Conservation (phyloP, 208 protist genomes). For the Phytomonas serpens region DNA sequence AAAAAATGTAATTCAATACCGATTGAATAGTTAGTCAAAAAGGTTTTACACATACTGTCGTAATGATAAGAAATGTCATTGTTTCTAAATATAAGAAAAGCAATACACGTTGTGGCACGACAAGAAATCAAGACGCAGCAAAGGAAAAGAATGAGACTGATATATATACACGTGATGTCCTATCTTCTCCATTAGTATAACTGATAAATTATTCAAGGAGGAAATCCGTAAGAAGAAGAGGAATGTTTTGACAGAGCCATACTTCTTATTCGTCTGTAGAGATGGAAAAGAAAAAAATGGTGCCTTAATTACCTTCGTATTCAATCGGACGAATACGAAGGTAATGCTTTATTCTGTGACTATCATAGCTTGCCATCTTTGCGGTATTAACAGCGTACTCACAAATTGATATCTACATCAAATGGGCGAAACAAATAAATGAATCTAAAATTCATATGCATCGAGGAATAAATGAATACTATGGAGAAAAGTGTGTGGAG, state of each 20-base stretch:
- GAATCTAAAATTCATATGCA: neutral
- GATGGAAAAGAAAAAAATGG: neutral
- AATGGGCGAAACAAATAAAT: neutral
- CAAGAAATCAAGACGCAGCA: neutral
- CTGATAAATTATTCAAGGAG: neutral
- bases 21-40: neutral
- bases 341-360: neutral
- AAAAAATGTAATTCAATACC: neutral
- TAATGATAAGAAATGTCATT: neutral
- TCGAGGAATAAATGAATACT: neutral
- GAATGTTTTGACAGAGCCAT: neutral
- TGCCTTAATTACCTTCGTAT: neutral
- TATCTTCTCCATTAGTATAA: neutral
- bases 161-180: neutral
- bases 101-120: neutral
- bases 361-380: neutral
- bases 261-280: neutral
- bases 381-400: neutral
- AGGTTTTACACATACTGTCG: neutral
- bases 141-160: neutral
- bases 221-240: neutral
- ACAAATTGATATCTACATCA: neutral
- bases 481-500: neutral
- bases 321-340: neutral
- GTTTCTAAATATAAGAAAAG: neutral